Conservation (phyloP, 768 basidiomycete genomes). For the Podaxis pistillaris region DNA sequence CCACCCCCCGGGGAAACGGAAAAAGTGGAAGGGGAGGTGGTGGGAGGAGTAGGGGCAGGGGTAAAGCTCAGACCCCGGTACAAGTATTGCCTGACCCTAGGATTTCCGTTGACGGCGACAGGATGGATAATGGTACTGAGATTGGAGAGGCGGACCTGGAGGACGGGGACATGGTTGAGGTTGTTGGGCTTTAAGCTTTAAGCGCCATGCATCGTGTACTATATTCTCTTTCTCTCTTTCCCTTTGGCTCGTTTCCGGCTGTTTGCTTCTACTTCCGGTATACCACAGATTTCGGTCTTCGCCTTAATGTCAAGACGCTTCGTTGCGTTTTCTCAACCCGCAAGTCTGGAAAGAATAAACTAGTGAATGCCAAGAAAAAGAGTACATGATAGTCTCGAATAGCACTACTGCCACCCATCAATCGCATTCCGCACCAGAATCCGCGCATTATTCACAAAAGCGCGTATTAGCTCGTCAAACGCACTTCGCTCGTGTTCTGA, state of each 20-base stretch:
- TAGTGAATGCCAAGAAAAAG: background rate
- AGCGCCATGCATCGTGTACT: background rate
- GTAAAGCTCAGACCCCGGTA: constrained; percentile 21
- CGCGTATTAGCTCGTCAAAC: constrained; percentile 90
- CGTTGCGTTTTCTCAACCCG: background rate
- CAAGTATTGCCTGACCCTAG: constrained; percentile 39
- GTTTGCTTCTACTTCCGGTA: background rate
- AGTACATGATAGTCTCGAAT: background rate
- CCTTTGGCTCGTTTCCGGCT: background rate
- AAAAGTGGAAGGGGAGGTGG: constrained; percentile 1
- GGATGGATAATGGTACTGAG: constrained; percentile 52
- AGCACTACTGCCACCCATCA: constrained; percentile 24
- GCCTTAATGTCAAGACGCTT: background rate
- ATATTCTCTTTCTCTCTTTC: background rate
- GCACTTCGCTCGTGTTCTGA: constrained; percentile 65
- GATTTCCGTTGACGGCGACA: constrained; percentile 71
- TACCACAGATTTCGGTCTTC: background rate
- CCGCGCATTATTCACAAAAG: constrained; percentile 90
- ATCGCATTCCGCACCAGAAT: constrained; percentile 76
- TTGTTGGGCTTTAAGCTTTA: constrained; percentile 50
- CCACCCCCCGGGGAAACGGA: constrained; percentile 21
- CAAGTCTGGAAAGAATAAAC: background rate
- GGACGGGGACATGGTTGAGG: constrained; percentile 78
- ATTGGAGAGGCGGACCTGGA: constrained; percentile 73
- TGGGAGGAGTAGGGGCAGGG: constrained; percentile 24